Evolutionary conservation across 2,329 filamentous ascomycete species (phyloP).

Genomic region (Claviceps sorghi): DNA sequence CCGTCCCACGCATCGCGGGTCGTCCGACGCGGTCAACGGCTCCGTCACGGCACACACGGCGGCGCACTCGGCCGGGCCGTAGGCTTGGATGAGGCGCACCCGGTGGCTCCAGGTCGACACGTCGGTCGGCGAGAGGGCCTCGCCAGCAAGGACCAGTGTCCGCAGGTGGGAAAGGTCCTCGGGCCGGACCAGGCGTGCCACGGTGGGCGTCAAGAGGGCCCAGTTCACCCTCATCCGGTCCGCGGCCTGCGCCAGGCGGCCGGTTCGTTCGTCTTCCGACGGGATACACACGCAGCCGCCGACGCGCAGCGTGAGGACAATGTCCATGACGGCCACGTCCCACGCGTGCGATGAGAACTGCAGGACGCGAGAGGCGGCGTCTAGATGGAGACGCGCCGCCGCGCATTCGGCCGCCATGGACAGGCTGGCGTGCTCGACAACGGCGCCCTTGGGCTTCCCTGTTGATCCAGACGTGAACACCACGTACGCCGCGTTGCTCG

Average conservation of each 20-base stretch:
- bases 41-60: slow-evolving; percentile 9
- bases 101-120: neutral
- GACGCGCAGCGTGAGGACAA: slow-evolving; percentile 7
- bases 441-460: slow-evolving; percentile 11
- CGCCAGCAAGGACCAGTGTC: neutral
- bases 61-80: slow-evolving; percentile 11
- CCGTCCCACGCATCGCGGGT: slow-evolving; percentile 8
- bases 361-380: neutral
- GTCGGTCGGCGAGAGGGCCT: neutral
- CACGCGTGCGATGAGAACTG: slow-evolving; percentile 7
- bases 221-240: neutral
- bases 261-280: slow-evolving; percentile 8
- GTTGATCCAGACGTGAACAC: slow-evolving; percentile 12
- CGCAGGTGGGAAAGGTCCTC: neutral
- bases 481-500: slow-evolving; percentile 7
- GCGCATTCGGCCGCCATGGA: neutral
- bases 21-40: neutral
- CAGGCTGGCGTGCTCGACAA: slow-evolving; percentile 9
- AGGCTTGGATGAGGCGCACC: slow-evolving; percentile 2
- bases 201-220: slow-evolving; percentile 1
- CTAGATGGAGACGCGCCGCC: neutral
- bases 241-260: slow-evolving; percentile 4
- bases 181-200: neutral
- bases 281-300: slow-evolving; percentile 10
- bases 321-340: slow-evolving; percentile 1